Evolutionary conservation across 805 yeast species (phyloP), one percentile per base, ranked within the genome.

Genomic region (Ogataea trehaloabstinens): DNA sequence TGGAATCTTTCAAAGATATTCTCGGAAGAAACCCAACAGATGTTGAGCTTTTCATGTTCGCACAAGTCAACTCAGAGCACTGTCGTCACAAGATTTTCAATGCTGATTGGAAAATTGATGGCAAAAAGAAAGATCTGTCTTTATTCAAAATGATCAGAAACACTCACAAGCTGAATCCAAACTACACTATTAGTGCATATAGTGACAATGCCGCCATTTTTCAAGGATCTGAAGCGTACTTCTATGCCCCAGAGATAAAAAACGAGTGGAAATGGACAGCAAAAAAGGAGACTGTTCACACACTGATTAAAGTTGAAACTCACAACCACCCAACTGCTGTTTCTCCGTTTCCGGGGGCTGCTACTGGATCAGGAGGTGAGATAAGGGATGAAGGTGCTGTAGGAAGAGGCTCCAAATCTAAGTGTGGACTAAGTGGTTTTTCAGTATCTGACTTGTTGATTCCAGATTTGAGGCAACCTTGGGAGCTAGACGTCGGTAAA

Each of bases 331-430:
- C 99, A 39, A 93, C 99, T 19, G 99, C 99, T 1, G 97, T 93
- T 4, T 91, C 98, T 18, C 99, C 99, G 28, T 93, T 88, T 67
- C 90, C 99, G 3, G 99, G 99, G 64, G 99, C 99, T 22, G 95
- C 99, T 30, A 93, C 99, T 11, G 99, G 99, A 48, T 90, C 98
- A 8, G 99, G 99, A 63, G 99, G 99, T 71, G 99, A 93, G 68
- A 93, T 93, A 57, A 86, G 99, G 74, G 99, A 93, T 66, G 99
- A 93, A 70, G 99, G 97, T 68, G 99, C 99, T 21, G 96, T 93
- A 19, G 99, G 99, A 48, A 80, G 97, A 63, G 99, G 99, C 32
- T 91, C 98, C 19, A 88, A 88, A 64, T 79, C 98, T 31, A 91
- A 93, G 67, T 95, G 97, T 58, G 99, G 99, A 39, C 72, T 93